Base-by-base conservation (phyloP, 2,329 filamentous ascomycete species). In the Leptosphaerulina australis region DNA sequence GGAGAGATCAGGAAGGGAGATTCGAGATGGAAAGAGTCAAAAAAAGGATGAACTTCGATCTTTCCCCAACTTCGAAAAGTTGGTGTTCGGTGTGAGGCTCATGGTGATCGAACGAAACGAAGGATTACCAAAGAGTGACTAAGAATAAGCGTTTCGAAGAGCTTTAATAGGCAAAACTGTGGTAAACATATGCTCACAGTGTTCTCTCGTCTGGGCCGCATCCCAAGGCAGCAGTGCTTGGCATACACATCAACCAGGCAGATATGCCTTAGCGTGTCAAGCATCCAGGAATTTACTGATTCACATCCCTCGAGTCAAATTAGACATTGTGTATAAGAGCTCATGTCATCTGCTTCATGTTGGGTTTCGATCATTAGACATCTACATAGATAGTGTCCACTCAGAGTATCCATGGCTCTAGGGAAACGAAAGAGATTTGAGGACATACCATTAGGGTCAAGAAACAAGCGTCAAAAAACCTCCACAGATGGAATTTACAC, bases 381-480 rank as follows among this genome's bases (percentile, higher is more conserved):
- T 9, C 17, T 7, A 22, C n/a, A 21, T 14, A 14, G 4, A 20
- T 28, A 15, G 7, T 26, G 21, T 12, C 10, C n/a, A n/a, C n/a
- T n/a, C n/a, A n/a, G n/a, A 35, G 5, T 24, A 6, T 28, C 14
- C 14, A 36, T 48, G 44, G n/a, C 87, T 1, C 75, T 91, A n/a
- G 87, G 87, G 0, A 83, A 87, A 60, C 75, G 85, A 39, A 82
- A 80, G 65, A 67, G 76, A 35, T 66, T 70, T 36, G 73, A 72
- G 22, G 71, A 70, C 3, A 63, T 9, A 10, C 14, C n/a, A 4
- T 20, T 9, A 2, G 17, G 10, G 9, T 5, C 20, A 31, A 9
- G 2, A 11, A 24, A 5, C n/a, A 41, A 41, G n/a, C 38, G 38
- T 20, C 26, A 9, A 24, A 31, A 21, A 35, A 20, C 14, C 6